Percentiles rank a stretch among this genome's conserved stretches.
Evolutionary conservation across 495 filamentous ascomycete genomes (phyloP).

Genomic region (Tuber borchii): DNA sequence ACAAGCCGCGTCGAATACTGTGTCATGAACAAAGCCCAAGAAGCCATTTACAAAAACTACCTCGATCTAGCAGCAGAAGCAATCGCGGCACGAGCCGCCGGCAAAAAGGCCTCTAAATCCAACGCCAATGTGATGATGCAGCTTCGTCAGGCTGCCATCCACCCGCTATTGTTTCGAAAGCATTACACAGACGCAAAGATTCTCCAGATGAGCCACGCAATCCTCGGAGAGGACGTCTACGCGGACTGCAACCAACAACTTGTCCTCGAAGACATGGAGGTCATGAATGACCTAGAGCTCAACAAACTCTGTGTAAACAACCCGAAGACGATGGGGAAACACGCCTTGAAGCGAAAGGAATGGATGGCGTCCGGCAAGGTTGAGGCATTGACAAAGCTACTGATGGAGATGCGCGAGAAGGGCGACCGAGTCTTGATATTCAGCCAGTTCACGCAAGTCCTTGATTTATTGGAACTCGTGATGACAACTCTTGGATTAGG

Average conservation of each 20-base stretch:
- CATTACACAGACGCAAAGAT: constrained; percentile 69
- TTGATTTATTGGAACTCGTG: constrained; percentile 80
- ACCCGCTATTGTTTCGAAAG: constrained; percentile 77
- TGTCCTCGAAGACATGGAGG: constrained; percentile 64
- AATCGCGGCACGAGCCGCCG: constrained; percentile 53
- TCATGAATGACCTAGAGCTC: constrained; percentile 74
- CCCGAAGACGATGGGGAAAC: constrained; percentile 60
- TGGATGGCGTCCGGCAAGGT: constrained; percentile 96
- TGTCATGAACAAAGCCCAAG: constrained; percentile 62
- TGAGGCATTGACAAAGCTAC: constrained; percentile 63
- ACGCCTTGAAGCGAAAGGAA: constrained; percentile 62
- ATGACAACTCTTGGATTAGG: constrained; percentile 64
- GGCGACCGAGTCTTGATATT: constrained; percentile 86
- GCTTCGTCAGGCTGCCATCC: constrained; percentile 85
- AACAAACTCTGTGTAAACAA: constrained; percentile 70
- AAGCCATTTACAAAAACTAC: constrained; percentile 62
- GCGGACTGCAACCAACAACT: constrained; percentile 56
- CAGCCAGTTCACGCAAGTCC: constrained; percentile 83
- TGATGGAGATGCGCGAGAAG: constrained; percentile 64
- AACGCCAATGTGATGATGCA: constrained; percentile 78
- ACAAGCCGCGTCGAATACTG: constrained; percentile 69
- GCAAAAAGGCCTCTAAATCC: constrained; percentile 52
- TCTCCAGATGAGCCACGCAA: constrained; percentile 66
- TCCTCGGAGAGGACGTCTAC: constrained; percentile 60
- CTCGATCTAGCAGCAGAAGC: constrained; percentile 52